Percentiles rank a stretch among this genome's conserved stretches.
These are phyloP conservation scores for Marsdenia floribunda DNA, from an alignment of 257 asterid genomes.

Conservation along the genomic window DNA sequence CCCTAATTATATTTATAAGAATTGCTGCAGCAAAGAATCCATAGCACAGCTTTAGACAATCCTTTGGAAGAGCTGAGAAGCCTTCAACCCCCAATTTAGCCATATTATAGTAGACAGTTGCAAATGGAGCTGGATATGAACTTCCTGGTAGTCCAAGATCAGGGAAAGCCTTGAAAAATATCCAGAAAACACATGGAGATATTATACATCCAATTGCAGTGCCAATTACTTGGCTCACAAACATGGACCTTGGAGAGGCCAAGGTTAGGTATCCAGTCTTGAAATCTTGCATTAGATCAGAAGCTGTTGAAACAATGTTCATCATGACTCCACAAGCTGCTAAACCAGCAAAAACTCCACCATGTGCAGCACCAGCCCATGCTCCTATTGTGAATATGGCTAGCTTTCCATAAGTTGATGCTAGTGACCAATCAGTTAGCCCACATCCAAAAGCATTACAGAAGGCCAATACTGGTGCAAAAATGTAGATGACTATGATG, in stretches of 20 bases:
- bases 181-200: constrained; percentile 62
- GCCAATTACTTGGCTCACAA: constrained; percentile 66
- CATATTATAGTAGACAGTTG: constrained; percentile 46
- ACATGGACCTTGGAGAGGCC: constrained; percentile 70
- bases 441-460: constrained; percentile 65
- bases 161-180: constrained; percentile 51
- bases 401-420: constrained; percentile 54
- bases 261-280: constrained; percentile 63
- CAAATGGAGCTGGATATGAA: constrained; percentile 57
- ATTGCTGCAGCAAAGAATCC: constrained; percentile 53
- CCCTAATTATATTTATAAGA: constrained; percentile 41
- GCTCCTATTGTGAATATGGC: constrained; percentile 62
- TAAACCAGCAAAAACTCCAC: constrained; percentile 59
- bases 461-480: constrained; percentile 58
- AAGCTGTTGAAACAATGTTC: constrained; percentile 59
- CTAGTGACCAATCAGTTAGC: constrained; percentile 68
- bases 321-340: constrained; percentile 66
- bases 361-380: constrained; percentile 53
- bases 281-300: constrained; percentile 63
- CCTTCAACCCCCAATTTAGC: constrained; percentile 67
- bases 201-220: constrained; percentile 61
- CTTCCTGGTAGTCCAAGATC: constrained; percentile 45
- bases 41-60: constrained; percentile 53
- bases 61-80: constrained; percentile 48
- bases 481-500: constrained; percentile 39